Evolutionary conservation across 306 rosid genomes (phyloP).

Genomic region (Notholithocarpus densiflorus): DNA sequence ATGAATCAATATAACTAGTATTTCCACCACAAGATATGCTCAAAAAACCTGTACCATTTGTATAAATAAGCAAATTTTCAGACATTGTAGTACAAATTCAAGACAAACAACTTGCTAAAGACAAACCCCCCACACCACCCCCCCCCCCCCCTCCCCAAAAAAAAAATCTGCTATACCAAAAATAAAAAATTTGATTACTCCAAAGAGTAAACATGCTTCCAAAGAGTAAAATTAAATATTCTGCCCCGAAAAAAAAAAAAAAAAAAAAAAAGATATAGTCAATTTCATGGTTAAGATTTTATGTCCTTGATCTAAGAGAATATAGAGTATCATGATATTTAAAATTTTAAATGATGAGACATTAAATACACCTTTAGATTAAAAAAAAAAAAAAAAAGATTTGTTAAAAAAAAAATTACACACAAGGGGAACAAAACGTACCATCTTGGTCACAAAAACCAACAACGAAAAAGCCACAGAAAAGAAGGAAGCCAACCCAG

Average conservation of each 20-base stretch:
- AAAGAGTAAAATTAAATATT: not conserved
- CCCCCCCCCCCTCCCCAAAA: too few relatives aligned
- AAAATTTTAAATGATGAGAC: too few relatives aligned
- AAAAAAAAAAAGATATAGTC: too few relatives aligned
- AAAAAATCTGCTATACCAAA: too few relatives aligned
- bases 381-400: too few relatives aligned
- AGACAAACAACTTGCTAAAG: too few relatives aligned
- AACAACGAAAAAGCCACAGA: conserved; percentile 41
- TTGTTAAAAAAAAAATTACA: not conserved
- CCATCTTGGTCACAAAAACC: conserved; percentile 65
- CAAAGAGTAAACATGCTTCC: not conserved
- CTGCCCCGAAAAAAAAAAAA: too few relatives aligned
- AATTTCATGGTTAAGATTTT: too few relatives aligned
- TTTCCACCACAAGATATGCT: conserved; percentile 90
- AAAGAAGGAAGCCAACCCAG: conserved; percentile 45
- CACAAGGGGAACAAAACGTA: conserved; percentile 22
- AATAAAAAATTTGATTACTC: not conserved
- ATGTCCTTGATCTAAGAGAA: too few relatives aligned
- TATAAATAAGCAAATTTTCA: conserved; percentile 11
- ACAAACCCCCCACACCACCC: too few relatives aligned
- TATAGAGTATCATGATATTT: not conserved
- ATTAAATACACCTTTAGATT: too few relatives aligned
- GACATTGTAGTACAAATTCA: not conserved
- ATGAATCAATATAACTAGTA: conserved; percentile 52
- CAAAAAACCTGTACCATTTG: conserved; percentile 65